A percentile compares a stretch with the other conserved stretches of the same genome.
Conservation (phyloP, 306 rosid genomes). For the Fragaria nilgerrensis region DNA sequence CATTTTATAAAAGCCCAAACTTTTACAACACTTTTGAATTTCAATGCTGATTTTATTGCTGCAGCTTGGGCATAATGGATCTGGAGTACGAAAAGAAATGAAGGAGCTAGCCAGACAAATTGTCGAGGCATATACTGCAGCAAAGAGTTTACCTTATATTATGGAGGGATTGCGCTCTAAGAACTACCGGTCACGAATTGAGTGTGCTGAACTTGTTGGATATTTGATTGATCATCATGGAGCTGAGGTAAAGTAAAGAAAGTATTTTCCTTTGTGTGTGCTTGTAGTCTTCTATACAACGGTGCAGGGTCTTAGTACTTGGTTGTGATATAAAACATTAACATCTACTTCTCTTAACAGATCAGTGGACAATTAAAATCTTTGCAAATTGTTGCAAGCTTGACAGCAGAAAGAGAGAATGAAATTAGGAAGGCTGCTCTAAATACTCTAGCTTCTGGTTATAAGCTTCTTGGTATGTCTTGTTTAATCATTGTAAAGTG, state of each 20-base stretch:
- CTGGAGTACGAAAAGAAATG: constrained; percentile 91
- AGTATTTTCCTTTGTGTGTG: not conserved
- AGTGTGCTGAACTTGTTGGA: constrained; percentile 92
- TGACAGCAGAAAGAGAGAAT: constrained; percentile 96
- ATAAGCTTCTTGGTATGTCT: constrained; percentile 92
- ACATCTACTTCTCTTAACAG: constrained; percentile 40
- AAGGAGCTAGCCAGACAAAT: constrained; percentile 89
- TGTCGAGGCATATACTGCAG: constrained; percentile 66
- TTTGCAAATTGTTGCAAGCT: constrained; percentile 90
- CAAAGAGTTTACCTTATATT: constrained; percentile 87
- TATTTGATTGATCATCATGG: constrained; percentile 82
- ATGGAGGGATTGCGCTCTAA: constrained; percentile 97
- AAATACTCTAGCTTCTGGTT: constrained; percentile 91
- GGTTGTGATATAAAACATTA: constrained; percentile 5
- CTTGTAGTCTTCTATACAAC: constrained; percentile 7
- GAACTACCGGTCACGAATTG: constrained; percentile 94
- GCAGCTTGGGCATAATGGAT: constrained; percentile 96
- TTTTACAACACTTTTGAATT: not conserved
- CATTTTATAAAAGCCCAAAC: not conserved
- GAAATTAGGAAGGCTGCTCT: constrained; percentile 96
- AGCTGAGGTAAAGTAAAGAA: constrained; percentile 61
- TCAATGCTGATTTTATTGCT: constrained; percentile 21
- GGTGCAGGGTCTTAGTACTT: not conserved
- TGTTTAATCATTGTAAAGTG: constrained; percentile 9
- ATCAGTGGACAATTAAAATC: constrained; percentile 89